Base-by-base conservation (phyloP, 2,329 filamentous ascomycete species). In the Calonectria naviculata region DNA sequence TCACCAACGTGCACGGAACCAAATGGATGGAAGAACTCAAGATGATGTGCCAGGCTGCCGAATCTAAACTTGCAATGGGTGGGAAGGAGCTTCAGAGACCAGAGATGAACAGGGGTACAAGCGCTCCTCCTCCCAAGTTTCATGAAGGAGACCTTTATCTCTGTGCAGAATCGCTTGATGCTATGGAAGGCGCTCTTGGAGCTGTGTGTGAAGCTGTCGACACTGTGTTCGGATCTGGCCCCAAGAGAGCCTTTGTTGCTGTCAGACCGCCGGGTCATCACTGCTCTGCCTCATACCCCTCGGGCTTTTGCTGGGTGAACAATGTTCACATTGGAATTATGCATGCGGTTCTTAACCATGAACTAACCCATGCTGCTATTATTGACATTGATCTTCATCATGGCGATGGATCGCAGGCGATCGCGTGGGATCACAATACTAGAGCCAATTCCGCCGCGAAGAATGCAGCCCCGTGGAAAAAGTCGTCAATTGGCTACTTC, bases 251-350 rank as follows among this genome's bases (percentile, higher is more conserved):
- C 0, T 99, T 99, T 81, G 95, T 98, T 61, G 95, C 93, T 31
- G 93, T 98, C 61, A 92, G 97, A 36, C 97, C 97, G 5, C 97
- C 97, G 0, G 97, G 97, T 1, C 97, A 99, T 81, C 97, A 99
- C 80, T 99, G 97, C 83, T 98, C 96, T 3, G 91, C 94, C 5
- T 91, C 93, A 61, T 93, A 93, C 77, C 97, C 97, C 0, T 98
- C 96, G 2, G 97, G 97, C 0, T 99, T 99, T 81, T 99, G 97
- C 85, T 99, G 97, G 96, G 85, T 99, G 62, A 99, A 99, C 83
- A 99, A 99, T 80, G 95, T 99, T 0, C 96, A 98, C 80, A 94
- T 99, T 26, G 97, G 96, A 0, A 98, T 99, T 74, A 94, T 97
- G 82, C 94, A 99, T 81, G 96, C 93, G 13, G 92, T 94, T 24